Evolutionary conservation across 2,329 filamentous ascomycete genomes (phyloP), one percentile per base, ranked within the genome.

Genomic region (Clarireedia hainanense): DNA sequence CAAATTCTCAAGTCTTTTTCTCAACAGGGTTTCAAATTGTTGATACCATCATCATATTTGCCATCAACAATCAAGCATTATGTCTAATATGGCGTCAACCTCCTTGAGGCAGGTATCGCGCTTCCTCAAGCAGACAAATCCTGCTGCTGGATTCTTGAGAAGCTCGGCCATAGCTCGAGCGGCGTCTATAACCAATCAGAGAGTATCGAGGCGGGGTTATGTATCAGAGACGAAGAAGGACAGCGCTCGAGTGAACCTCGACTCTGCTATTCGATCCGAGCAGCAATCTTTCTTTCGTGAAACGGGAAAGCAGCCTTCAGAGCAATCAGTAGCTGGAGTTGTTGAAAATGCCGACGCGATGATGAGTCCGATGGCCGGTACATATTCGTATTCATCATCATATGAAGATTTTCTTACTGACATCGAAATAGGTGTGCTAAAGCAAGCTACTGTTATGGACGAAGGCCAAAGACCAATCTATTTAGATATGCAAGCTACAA

Each of bases 401-500:
- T 40, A 57, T 56, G 50, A 50, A 52, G 47, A 30, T 50, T 43
- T 57, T 10, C 52, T 65, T 47, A 30, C 59, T 65, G 42, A 63
- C 54, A 45, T 50, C 43, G n/a, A 55, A 42, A 48, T 43, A 68
- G 88, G 88, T 62, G 86, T 96, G 47, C 77, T 99, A 60, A 95
- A 94, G 76, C 87, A 96, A 71, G 92, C 91, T 7, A 91, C 90
- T 12, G 78, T 96, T 61, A 89, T 97, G 86, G 91, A 96, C 64
- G 85, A 95, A 72, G 94, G 94, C 57, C 86, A 89, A 60, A 80
- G 94, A 58, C 94, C 94, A 40, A 97, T 99, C 69, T 99, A 99
- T 68, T 85, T 99, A 53, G 94, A 99, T 70, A 96, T 96, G 86
- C 94, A 99, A 74, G 90, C 94, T 37, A 99, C 94, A 1, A 99